Base-by-base conservation (phyloP, 371 early-diverging fungal genomes). In the Smittium mucronatum region DNA sequence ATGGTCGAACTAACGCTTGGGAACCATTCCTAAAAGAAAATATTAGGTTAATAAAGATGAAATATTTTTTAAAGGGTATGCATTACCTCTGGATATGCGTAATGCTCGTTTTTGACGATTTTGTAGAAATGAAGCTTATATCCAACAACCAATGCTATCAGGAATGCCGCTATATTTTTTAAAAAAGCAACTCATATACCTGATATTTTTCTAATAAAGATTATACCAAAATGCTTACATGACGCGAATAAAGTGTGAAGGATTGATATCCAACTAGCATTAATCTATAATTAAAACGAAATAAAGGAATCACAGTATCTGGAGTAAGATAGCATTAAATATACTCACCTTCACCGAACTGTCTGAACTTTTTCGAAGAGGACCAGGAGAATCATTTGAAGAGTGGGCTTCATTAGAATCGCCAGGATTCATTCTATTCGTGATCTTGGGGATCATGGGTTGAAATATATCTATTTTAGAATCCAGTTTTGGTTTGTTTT, bases 1-100 rank as follows among this genome's bases (percentile, higher is more conserved):
- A 88, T 90, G 0, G 88, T 84, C 0, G 90, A 89, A 70, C 88
- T 88, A 1, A 91, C 89, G 71, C 90, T 90, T 57, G 92, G 92
- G 63, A 90, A 89, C 90, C 89, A 88, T 82, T 91, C 89, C 69
- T 68, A 68, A 25, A 15, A 47, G 15, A 47, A 47, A 47, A 47
- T 15, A 47, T 47, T 47, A 25, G 25, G 47, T 47, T 47, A 47
- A 25, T 15, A 47, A 47, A 15, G 47, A 47, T 25, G 25, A 47
- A 25, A 15, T 47, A 47, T 15, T 15, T 63, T 15, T 63, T 34
- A 15, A 25, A 15, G 63, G 21, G 2, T 2, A 30, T 63, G 17
- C 16, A 47, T 67, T 68, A 68, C 69, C 82, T 90, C 84, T 0
- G 92, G 92, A 70, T 89, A 91, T 1, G 89, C 89, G 73, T 81